phyloP scores from a whole-genome alignment of 2,329 filamentous ascomycete genomes.

The Fusarium proliferatum region DNA sequence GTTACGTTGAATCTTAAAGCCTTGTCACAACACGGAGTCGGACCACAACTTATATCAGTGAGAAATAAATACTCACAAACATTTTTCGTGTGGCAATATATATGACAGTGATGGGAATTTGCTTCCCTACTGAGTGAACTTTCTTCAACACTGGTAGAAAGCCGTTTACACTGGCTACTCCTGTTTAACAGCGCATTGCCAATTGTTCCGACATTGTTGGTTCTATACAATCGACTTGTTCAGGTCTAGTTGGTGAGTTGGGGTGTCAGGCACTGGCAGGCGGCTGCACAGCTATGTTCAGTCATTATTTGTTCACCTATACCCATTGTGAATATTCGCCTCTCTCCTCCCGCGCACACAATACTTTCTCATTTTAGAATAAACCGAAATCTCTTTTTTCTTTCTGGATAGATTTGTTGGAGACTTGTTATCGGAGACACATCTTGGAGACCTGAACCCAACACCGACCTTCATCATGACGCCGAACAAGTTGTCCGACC shows the following conservation, averaged over 20 bases:
- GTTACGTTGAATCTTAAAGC: neutral
- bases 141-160: neutral
- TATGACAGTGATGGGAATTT: neutral
- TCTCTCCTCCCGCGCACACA: neutral
- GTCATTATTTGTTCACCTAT: neutral
- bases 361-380: neutral
- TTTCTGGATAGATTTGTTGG: neutral
- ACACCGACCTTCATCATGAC: slow-evolving; percentile 1
- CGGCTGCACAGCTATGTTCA: slow-evolving; percentile 2
- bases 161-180: neutral
- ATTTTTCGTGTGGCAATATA: neutral
- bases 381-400: neutral
- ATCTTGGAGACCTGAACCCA: neutral
- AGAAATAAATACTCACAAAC: neutral
- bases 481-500: slow-evolving; percentile 8
- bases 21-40: neutral
- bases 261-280: slow-evolving; percentile 10
- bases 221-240: neutral
- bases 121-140: neutral
- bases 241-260: neutral
- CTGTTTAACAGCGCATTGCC: neutral
- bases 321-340: neutral
- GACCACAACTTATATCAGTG: neutral
- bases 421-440: neutral
- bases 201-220: neutral